Evolutionary conservation across 495 filamentous ascomycete genomes (phyloP).

Genomic region (Aspergillus sparsus): DNA sequence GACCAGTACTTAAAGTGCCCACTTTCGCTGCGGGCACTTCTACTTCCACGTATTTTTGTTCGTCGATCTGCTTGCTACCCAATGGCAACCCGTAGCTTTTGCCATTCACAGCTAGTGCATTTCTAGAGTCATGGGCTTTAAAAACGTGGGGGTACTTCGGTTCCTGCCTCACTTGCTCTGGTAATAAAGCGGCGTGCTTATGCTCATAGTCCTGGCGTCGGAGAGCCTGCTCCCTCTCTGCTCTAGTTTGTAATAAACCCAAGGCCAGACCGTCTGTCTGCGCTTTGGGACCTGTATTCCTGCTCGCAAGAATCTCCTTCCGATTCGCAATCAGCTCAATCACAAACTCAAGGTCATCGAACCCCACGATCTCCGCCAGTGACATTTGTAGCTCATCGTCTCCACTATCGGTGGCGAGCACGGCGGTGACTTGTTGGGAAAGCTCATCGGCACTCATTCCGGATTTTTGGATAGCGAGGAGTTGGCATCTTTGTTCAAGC

Average conservation of each 20-base stretch:
- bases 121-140: slow-evolving; percentile 75
- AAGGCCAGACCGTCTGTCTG: slow-evolving; percentile 53
- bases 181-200: slow-evolving; percentile 69
- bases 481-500: slow-evolving; percentile 65
- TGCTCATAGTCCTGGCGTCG: slow-evolving; percentile 76
- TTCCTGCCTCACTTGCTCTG: slow-evolving; percentile 60
- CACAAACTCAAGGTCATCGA: slow-evolving; percentile 86
- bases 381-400: slow-evolving; percentile 87
- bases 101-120: slow-evolving; percentile 73
- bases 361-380: slow-evolving; percentile 89
- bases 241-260: slow-evolving; percentile 65
- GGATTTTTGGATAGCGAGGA: slow-evolving; percentile 57
- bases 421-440: slow-evolving; percentile 67
- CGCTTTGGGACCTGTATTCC: slow-evolving; percentile 35
- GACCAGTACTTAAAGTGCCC: slow-evolving; percentile 67
- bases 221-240: slow-evolving; percentile 75
- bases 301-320: slow-evolving; percentile 55
- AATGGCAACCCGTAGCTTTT: slow-evolving; percentile 73
- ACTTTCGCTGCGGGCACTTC: slow-evolving; percentile 78
- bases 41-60: slow-evolving; percentile 83
- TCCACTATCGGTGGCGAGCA: slow-evolving; percentile 62
- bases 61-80: slow-evolving; percentile 61
- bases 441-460: slow-evolving; percentile 64
- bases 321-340: slow-evolving; percentile 78
- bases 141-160: slow-evolving; percentile 91